These are phyloP conservation scores for Phylloporus sp. DNA, from an alignment of 1,284 basidiomycete species.

Conservation along the genomic window DNA sequence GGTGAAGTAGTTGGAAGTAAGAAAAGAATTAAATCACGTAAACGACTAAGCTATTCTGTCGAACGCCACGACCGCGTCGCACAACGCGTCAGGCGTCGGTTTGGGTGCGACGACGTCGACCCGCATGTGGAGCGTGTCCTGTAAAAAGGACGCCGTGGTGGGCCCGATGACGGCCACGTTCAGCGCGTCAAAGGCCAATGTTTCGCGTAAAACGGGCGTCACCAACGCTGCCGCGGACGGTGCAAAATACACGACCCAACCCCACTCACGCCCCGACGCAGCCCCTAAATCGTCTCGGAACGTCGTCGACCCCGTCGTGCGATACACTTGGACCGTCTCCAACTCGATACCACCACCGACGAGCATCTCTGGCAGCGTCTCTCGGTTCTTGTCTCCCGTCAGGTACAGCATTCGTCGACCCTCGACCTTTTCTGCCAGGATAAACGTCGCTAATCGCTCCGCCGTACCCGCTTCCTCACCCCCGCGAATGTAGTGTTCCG, in stretches of 20 bases:
- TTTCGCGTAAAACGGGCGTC: constrained; percentile 50
- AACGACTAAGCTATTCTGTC: constrained; percentile 18
- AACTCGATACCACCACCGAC: constrained; percentile 48
- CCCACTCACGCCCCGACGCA: constrained; percentile 49
- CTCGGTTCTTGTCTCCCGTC: constrained; percentile 81
- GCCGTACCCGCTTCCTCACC: constrained; percentile 58
- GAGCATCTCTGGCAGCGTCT: constrained; percentile 62
- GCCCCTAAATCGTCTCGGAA: constrained; percentile 52
- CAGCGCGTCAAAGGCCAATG: constrained; percentile 43
- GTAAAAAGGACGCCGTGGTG: constrained; percentile 60
- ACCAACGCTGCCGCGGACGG: constrained; percentile 70
- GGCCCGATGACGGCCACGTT: constrained; percentile 68
- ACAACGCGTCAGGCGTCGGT: constrained; percentile 59
- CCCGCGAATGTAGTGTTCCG: constrained; percentile 26
- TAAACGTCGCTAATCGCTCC: constrained; percentile 67
- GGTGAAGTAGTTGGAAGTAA: constrained; percentile 21
- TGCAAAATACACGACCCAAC: constrained; percentile 76
- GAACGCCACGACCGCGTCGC: constrained; percentile 39
- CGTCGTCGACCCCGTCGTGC: constrained; percentile 56
- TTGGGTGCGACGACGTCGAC: constrained; percentile 60
- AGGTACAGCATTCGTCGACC: constrained; percentile 61
- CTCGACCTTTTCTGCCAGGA: constrained; percentile 47
- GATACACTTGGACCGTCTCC: constrained; percentile 64
- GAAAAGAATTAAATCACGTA: constrained; percentile 12
- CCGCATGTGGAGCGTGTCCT: constrained; percentile 45